phyloP scores from a whole-genome alignment of 352 stramenopile genomes.

The Phytopythium ostracodes region DNA sequence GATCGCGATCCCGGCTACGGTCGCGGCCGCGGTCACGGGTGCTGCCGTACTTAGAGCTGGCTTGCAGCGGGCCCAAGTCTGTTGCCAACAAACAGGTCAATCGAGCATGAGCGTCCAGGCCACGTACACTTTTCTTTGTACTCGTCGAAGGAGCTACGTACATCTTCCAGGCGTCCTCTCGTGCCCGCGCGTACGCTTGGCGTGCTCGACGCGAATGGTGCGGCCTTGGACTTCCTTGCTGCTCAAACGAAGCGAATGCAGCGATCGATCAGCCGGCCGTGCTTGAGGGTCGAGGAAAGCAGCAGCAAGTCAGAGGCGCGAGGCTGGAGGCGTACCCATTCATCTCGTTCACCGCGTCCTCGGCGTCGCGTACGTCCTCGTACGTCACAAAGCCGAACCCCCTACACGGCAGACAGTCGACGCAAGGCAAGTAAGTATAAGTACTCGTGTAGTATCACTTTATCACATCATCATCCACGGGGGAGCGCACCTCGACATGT shows the following conservation, averaged over 20 bases:
- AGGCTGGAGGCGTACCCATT: slow-evolving; percentile 48
- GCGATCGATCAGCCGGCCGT: slow-evolving; percentile 4
- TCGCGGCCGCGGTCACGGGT: slow-evolving; percentile 18
- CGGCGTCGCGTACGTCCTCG: slow-evolving; percentile 69
- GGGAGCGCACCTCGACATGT: slow-evolving; percentile 50
- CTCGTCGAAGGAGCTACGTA: slow-evolving; percentile 21
- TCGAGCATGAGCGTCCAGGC: background rate
- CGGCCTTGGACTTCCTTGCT: slow-evolving; percentile 76
- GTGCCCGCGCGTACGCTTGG: slow-evolving; percentile 75
- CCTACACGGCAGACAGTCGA: too few species aligned
- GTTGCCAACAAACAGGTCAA: background rate
- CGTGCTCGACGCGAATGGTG: slow-evolving; percentile 72
- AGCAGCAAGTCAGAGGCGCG: background rate
- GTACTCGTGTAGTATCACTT: background rate
- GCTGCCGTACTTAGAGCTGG: slow-evolving; percentile 68
- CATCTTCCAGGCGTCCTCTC: slow-evolving; percentile 83
- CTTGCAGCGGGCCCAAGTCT: slow-evolving; percentile 72
- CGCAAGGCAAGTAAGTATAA: too few species aligned
- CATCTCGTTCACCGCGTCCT: slow-evolving; percentile 76
- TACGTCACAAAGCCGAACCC: slow-evolving; percentile 79
- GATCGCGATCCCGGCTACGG: slow-evolving; percentile 37
- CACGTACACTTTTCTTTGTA: background rate
- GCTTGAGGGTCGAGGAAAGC: background rate
- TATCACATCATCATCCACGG: background rate
- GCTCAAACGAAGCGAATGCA: slow-evolving; percentile 6